Conservation (phyloP, 371 early-diverging fungal genomes). For the Lichtheimia ornata region DNA sequence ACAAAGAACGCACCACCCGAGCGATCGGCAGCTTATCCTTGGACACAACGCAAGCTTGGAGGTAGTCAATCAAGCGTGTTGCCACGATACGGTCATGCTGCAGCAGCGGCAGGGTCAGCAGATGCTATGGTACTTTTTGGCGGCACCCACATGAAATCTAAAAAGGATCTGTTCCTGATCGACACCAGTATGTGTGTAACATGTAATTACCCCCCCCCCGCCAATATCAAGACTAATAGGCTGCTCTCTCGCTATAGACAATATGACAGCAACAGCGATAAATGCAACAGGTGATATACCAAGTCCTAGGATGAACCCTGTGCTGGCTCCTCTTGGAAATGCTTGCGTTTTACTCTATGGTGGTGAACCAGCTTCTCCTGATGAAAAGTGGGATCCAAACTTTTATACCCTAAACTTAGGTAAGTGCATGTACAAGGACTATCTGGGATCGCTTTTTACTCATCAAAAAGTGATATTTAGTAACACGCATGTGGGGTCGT, state of each 20-base stretch:
- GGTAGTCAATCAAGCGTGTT: conserved; percentile 32
- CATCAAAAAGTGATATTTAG: neutral
- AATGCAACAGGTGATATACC: conserved; percentile 42
- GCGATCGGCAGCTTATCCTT: conserved; percentile 31
- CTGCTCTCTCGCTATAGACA: conserved; percentile 19
- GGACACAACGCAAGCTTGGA: conserved; percentile 47
- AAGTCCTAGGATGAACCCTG: conserved; percentile 27
- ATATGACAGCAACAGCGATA: conserved; percentile 28
- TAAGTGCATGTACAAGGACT: neutral
- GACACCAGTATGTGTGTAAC: conserved; percentile 54
- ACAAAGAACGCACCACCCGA: conserved; percentile 37
- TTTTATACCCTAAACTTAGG: conserved; percentile 43
- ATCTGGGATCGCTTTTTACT: neutral
- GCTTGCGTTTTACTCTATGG: conserved; percentile 40
- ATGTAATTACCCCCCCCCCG: no score
- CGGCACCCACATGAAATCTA: conserved; percentile 48
- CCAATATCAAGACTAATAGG: no score
- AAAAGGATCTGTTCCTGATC: conserved; percentile 60
- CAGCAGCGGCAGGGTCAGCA: conserved; percentile 43
- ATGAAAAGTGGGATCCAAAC: conserved; percentile 40
- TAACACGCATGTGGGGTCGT: conserved; percentile 52
- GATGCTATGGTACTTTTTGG: conserved; percentile 58
- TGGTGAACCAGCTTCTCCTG: conserved; percentile 36
- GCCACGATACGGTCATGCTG: conserved; percentile 62
- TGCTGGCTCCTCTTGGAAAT: conserved; percentile 28